These are phyloP conservation scores for Cyclostephanos tholiformis DNA, from an alignment of 108 stramenopile genomes.

Conservation along the genomic window DNA sequence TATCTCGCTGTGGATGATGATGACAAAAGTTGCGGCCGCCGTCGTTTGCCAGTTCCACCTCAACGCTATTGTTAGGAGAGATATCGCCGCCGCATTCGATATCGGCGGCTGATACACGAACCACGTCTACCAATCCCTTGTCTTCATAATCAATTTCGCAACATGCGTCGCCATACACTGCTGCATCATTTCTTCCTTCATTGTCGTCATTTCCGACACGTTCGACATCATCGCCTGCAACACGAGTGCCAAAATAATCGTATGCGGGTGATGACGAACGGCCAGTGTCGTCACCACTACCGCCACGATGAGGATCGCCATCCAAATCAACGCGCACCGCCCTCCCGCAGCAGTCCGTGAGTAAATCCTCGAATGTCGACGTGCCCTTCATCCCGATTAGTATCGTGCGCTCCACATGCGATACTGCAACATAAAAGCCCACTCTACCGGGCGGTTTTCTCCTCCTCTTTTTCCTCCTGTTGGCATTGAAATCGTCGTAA, in stretches of 20 bases:
- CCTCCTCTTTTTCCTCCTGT: constrained; percentile 2
- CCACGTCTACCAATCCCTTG: constrained; percentile 2
- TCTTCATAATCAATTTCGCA: background rate
- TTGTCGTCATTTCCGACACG: background rate
- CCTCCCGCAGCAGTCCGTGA: constrained; percentile 75
- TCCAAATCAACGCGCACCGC: constrained; percentile 48
- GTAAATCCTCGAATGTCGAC: constrained; percentile 72
- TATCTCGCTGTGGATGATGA: constrained; percentile 1
- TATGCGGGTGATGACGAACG: background rate
- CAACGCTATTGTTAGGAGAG: constrained; percentile 5
- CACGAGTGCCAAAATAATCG: background rate
- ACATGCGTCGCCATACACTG: background rate
- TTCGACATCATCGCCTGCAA: background rate
- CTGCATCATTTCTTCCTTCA: background rate
- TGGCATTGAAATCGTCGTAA: background rate
- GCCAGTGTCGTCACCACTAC: background rate
- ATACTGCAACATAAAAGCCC: constrained; percentile 65
- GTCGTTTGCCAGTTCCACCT: constrained; percentile 22
- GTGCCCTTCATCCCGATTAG: constrained; percentile 71
- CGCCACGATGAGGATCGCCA: constrained; percentile 31
- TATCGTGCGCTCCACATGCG: constrained; percentile 39
- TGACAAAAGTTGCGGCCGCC: background rate
- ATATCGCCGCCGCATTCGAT: background rate
- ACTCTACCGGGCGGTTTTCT: constrained; percentile 65
- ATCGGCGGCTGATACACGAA: background rate